Percentiles rank a stretch among this genome's conserved stretches.
These are phyloP conservation scores for Acorus gramineus DNA, from an alignment of 106 monocot species.

Conservation along the genomic window DNA sequence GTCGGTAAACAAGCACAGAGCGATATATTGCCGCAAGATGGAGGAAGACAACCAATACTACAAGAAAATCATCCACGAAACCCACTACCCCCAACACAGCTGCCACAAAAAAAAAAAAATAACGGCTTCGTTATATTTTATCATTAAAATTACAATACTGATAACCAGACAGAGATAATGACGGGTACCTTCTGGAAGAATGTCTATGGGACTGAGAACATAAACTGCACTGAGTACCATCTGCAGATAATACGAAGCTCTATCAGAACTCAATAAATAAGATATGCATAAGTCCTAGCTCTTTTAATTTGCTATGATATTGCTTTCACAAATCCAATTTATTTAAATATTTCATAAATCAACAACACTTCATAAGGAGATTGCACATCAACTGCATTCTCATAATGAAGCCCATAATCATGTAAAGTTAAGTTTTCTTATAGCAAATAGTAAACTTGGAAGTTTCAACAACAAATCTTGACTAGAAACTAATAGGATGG, in stretches of 20 bases:
- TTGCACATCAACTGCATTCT: too few relatives aligned
- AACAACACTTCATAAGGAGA: too few relatives aligned
- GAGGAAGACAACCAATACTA: constrained; percentile 79
- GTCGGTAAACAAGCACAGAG: constrained; percentile 71
- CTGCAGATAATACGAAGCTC: constrained; percentile 29
- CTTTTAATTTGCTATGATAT: background rate
- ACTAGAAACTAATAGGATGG: too few relatives aligned
- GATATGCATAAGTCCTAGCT: background rate
- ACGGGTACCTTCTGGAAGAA: constrained; percentile 77
- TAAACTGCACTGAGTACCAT: constrained; percentile 51
- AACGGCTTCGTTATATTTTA: background rate
- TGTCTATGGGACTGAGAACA: constrained; percentile 75
- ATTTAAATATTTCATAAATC: too few relatives aligned
- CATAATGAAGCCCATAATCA: too few relatives aligned
- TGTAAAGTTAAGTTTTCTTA: too few relatives aligned
- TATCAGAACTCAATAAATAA: background rate
- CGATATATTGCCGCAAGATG: constrained; percentile 85
- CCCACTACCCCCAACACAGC: constrained; percentile 65
- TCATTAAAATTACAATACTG: background rate
- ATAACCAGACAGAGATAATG: background rate
- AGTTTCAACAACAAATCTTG: too few relatives aligned
- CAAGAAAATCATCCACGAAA: constrained; percentile 68
- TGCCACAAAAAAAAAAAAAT: constrained; percentile 11
- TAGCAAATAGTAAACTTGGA: too few relatives aligned
- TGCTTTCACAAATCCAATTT: too few relatives aligned